These are phyloP conservation scores for Phytophthora fragariaefolia DNA, from an alignment of 352 stramenopile species.

Conservation along the genomic window DNA sequence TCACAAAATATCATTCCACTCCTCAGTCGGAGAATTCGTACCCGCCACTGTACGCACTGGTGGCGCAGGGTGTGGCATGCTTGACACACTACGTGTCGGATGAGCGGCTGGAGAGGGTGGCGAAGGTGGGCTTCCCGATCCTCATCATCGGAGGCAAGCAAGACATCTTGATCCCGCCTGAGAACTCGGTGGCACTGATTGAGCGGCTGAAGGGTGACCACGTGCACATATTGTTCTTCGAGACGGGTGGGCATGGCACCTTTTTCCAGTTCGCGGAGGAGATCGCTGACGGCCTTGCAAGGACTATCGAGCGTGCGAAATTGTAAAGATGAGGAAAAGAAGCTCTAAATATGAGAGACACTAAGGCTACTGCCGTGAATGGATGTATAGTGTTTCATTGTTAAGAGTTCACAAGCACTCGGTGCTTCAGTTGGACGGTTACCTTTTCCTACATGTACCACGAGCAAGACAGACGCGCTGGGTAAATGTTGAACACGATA, in stretches of 20 bases:
- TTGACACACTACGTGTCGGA: conserved; percentile 61
- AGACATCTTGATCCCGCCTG: conserved; percentile 52
- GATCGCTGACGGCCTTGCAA: conserved; percentile 35
- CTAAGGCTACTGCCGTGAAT: conserved; percentile 1
- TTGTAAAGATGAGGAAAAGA: conserved; percentile 16
- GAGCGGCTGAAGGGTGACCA: conserved; percentile 38
- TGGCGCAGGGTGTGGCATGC: conserved; percentile 56
- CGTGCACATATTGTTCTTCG: conserved; percentile 40
- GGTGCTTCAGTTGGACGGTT: no score
- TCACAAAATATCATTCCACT: conserved; percentile 46
- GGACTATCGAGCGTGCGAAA: conserved; percentile 39
- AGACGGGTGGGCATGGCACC: conserved; percentile 41
- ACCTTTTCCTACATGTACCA: no score
- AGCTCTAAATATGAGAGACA: conserved; percentile 3
- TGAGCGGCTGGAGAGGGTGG: conserved; percentile 46
- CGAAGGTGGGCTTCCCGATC: conserved; percentile 51
- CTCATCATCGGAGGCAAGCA: conserved; percentile 55
- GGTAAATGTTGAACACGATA: no score
- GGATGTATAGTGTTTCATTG: background rate
- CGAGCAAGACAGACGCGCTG: no score
- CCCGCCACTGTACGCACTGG: conserved; percentile 39
- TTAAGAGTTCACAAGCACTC: background rate
- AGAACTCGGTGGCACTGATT: conserved; percentile 42
- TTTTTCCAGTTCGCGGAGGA: conserved; percentile 48
- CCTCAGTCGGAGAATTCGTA: conserved; percentile 25